A percentile compares a stretch with the other conserved stretches of the same genome.
Evolutionary conservation across 768 basidiomycete genomes (phyloP).

Genomic region (Macrolepiota albuminosa): DNA sequence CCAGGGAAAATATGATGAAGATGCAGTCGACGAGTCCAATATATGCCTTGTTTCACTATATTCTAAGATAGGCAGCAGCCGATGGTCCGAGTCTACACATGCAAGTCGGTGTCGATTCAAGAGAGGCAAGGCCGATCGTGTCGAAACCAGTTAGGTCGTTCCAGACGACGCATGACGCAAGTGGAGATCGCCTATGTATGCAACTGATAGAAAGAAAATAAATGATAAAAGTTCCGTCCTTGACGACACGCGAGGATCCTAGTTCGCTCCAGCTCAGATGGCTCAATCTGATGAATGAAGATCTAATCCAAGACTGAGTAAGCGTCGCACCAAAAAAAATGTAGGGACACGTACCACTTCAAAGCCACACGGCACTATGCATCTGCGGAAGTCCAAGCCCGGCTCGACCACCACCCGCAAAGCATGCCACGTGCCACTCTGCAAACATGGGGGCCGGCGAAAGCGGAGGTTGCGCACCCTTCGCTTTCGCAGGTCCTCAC

Average conservation of each 20-base stretch:
- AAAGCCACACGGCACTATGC: neutral
- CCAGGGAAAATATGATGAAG: neutral
- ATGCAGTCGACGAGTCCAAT: too few relatives aligned
- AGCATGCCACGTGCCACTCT: neutral
- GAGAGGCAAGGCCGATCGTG: too few relatives aligned
- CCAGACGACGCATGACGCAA: neutral
- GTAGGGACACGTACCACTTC: neutral
- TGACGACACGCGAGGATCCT: neutral
- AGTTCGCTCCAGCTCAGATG: neutral
- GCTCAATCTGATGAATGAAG: neutral
- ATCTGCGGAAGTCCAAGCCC: neutral
- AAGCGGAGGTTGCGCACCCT: conserved; percentile 1
- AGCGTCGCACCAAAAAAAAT: neutral
- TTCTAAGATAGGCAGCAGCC: too few relatives aligned
- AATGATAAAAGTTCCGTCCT: too few relatives aligned
- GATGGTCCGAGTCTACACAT: too few relatives aligned
- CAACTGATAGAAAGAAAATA: too few relatives aligned
- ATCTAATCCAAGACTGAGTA: neutral
- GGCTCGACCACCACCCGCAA: neutral
- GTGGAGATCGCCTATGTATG: too few relatives aligned
- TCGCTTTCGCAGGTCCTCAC: conserved; percentile 1
- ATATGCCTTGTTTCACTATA: too few relatives aligned
- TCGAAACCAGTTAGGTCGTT: neutral
- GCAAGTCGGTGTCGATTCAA: too few relatives aligned
- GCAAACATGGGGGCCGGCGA: neutral